Evolutionary conservation across 176 grass and related monocot genomes (phyloP), one percentile per base, ranked within the genome.

Genomic region (Alloteropsis semialata): DNA sequence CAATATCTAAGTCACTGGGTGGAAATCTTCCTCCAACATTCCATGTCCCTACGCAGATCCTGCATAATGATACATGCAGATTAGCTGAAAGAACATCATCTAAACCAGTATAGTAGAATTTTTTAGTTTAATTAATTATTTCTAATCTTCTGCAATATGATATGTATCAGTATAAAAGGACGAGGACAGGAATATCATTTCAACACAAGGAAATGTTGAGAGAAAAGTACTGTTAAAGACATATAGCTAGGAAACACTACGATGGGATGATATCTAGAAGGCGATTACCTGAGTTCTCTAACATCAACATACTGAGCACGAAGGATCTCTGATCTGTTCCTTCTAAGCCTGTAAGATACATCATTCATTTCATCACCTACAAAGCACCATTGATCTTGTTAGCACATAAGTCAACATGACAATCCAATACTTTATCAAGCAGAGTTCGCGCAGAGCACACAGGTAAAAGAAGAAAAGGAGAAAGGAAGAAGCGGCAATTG

Each of bases 11-110:
- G 30, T 85, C 81, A 61, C 62, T 80, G 37, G 92, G 73, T 79
- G 95, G 95, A 89, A 78, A 51, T 83, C 71, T 92, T 21, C 95
- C 95, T 75, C 86, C 95, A 75, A 89, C 86, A 85, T 97, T 97
- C 95, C 95, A 94, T 73, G 92, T 97, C 25, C 92, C 88, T 51
- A 89, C 55, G 34, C 84, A 94, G 75, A 97, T 63, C 84, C 92
- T 97, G 83, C 51, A 84, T n/a, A 39, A 74, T 25, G 70, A 63
- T 57, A 74, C 54, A 38, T 46, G 28, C 17, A 81, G 54, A 43
- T 85, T 85, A 75, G 56, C 17, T 51, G 15, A 85, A 87, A 56
- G 28, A 55, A 61, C 27, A 46, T 59, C 33, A 82, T 19, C 75
- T 43, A 13, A 60, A 79, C 36, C 29, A 50, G 4, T 29, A 28